Percentiles rank a stretch among this genome's conserved stretches.
Evolutionary conservation across 208 protist genomes (phyloP).

Genomic region (Crithidia sp.): DNA sequence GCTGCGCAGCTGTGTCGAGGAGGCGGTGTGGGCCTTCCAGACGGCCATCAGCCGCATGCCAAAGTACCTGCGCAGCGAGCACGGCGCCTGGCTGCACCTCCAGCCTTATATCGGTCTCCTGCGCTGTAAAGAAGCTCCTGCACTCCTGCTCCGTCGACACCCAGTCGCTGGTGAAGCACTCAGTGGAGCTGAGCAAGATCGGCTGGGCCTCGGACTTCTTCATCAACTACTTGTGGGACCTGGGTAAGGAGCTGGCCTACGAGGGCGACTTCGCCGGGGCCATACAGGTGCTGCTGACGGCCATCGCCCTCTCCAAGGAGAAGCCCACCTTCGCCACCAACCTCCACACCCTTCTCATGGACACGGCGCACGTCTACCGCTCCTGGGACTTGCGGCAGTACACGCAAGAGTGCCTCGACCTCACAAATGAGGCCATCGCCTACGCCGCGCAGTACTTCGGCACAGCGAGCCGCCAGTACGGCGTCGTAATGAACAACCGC

Average conservation of each 20-base stretch:
- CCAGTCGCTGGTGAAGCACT: slow-evolving; percentile 61
- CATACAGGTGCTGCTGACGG: slow-evolving; percentile 58
- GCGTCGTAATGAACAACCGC: slow-evolving; percentile 69
- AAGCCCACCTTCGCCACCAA: slow-evolving; percentile 63
- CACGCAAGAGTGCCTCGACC: slow-evolving; percentile 51
- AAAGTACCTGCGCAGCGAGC: slow-evolving; percentile 72
- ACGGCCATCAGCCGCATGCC: slow-evolving; percentile 71
- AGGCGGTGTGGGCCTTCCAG: slow-evolving; percentile 66
- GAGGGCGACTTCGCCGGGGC: slow-evolving; percentile 66
- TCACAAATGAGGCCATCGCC: slow-evolving; percentile 61
- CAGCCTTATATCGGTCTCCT: slow-evolving; percentile 81
- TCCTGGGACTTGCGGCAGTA: slow-evolving; percentile 65
- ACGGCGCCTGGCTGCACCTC: slow-evolving; percentile 80
- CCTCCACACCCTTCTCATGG: slow-evolving; percentile 62
- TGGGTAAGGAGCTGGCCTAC: slow-evolving; percentile 64
- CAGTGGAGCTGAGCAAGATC: slow-evolving; percentile 72
- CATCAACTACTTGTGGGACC: slow-evolving; percentile 70
- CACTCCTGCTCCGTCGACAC: slow-evolving; percentile 76
- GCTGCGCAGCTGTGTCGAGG: slow-evolving; percentile 63
- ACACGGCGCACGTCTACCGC: slow-evolving; percentile 75
- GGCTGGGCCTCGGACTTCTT: slow-evolving; percentile 82
- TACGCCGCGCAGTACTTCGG: slow-evolving; percentile 62
- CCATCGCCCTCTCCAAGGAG: slow-evolving; percentile 67
- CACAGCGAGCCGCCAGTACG: slow-evolving; percentile 54
- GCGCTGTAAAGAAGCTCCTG: slow-evolving; percentile 73